Evolutionary conservation across 2,329 filamentous ascomycete genomes (phyloP), one percentile per base, ranked within the genome.

Genomic region (Penicillium sp.): DNA sequence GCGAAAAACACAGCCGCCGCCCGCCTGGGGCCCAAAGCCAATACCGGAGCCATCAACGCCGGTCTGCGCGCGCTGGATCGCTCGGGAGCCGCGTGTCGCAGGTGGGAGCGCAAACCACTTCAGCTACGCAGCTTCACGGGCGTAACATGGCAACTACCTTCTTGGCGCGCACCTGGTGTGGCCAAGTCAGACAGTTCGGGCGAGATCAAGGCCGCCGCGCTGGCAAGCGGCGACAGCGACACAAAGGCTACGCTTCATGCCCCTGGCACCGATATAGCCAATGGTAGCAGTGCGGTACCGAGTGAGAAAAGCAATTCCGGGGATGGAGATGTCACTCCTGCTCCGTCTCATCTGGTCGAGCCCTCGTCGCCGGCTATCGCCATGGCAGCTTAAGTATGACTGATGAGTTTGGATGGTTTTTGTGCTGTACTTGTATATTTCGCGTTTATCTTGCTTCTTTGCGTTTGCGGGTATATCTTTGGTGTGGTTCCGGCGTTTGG

Each of bases 31-130:
- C 93, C 93, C 59, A 97, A 96, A 72, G 92, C 92, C 43, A 97
- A 96, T 69, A 88, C 92, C 64, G 93, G 93, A 56, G 92, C 92
- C 52, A 99, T 99, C 78, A 99, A 99, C 67, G 93, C 93, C 46
- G 89, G 89, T 44, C 84, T 99, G 41, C 89, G 93, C 47, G 92
- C 93, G 11, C 87, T 99, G 57, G 93, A 99, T 71, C 86, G 92
- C 53, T 87, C 87, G 7, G 92, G 92, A 59, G 88, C 92, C 64
- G 91, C 93, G 9, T 96, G 91, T 71, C 88, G 92, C 57, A 91
- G 85, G 69, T 99, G 93, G 93, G 79, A 83, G 67, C 88, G 85
- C 70, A 89, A 89, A 56, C 81, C 84, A 48, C 89, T 97, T 67
- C 80, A 78, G 41, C 77, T 97, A 60, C 95, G 95, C 78, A 95